These are phyloP conservation scores for Candida boleticola DNA, from an alignment of 805 yeast genomes.

Conservation along the genomic window DNA sequence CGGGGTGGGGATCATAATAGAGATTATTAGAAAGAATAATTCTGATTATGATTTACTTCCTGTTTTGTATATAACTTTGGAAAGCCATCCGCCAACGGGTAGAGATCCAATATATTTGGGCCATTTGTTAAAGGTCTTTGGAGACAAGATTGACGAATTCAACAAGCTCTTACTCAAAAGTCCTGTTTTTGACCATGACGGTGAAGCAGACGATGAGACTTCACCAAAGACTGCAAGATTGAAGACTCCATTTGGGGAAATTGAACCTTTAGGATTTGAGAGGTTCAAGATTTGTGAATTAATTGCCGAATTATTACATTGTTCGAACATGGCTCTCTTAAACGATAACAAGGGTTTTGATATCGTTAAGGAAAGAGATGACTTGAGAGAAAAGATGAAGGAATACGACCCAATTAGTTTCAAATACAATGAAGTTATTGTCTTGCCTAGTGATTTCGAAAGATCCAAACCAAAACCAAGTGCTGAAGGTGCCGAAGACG, in stretches of 20 bases:
- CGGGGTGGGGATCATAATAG: conserved; percentile 48
- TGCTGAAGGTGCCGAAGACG: conserved; percentile 8
- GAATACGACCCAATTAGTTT: conserved; percentile 43
- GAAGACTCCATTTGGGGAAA: conserved; percentile 34
- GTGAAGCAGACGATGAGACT: conserved; percentile 15
- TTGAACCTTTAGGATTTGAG: conserved; percentile 45
- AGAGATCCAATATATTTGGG: conserved; percentile 48
- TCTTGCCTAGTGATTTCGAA: conserved; percentile 21
- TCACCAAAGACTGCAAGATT: conserved; percentile 15
- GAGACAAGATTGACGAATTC: conserved; percentile 34
- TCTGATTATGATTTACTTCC: conserved; percentile 47
- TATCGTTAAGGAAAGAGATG: conserved; percentile 38
- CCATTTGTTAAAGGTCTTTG: conserved; percentile 40
- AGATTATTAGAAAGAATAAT: conserved; percentile 44
- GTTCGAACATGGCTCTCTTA: conserved; percentile 46
- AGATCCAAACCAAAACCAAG: conserved; percentile 8
- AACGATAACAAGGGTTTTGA: conserved; percentile 45
- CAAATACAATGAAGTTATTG: conserved; percentile 44
- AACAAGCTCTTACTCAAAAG: conserved; percentile 31
- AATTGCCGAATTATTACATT: conserved; percentile 45
- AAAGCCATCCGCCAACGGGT: conserved; percentile 47
- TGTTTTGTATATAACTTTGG: conserved; percentile 42
- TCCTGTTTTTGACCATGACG: conserved; percentile 4
- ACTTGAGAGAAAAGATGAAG: conserved; percentile 37
- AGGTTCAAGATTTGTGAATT: conserved; percentile 46